These are phyloP conservation scores for Cylindrotheca fusiformis DNA, from an alignment of 108 stramenopile genomes.

Conservation along the genomic window DNA sequence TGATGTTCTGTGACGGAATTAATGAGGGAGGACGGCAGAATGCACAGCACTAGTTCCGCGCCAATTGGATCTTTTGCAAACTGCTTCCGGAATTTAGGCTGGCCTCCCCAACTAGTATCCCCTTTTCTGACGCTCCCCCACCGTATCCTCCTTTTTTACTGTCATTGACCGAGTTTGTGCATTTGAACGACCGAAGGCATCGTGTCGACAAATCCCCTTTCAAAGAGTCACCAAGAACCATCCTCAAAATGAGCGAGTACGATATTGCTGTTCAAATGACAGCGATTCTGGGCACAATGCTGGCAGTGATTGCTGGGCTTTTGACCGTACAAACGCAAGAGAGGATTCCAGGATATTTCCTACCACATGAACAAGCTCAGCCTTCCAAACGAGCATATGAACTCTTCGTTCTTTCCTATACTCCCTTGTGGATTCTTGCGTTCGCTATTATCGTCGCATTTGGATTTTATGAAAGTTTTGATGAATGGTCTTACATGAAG, in stretches of 20 bases:
- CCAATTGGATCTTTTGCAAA: background rate
- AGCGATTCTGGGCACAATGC: conserved; percentile 64
- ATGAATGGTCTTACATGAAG: conserved; percentile 64
- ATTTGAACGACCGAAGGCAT: background rate
- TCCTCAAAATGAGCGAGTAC: background rate
- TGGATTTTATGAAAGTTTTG: conserved; percentile 80
- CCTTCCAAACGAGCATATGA: conserved; percentile 86
- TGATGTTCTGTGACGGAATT: background rate
- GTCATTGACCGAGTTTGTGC: background rate
- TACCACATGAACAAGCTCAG: conserved; percentile 46
- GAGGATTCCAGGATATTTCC: conserved; percentile 8
- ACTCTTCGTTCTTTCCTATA: conserved; percentile 64
- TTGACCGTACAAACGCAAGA: conserved; percentile 48
- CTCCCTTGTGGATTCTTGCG: conserved; percentile 78
- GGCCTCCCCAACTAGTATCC: no score
- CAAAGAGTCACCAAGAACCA: no score
- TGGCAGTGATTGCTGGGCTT: conserved; percentile 62
- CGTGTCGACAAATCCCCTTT: background rate
- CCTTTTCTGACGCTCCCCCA: no score
- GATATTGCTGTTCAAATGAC: conserved; percentile 52
- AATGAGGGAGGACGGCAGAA: background rate
- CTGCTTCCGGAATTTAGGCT: no score
- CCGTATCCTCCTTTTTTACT: no score
- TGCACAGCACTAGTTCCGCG: background rate
- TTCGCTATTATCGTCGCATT: conserved; percentile 82